Percentiles rank a stretch among this genome's conserved stretches.
These are phyloP conservation scores for Metschnikowia aberdeeniae DNA, from an alignment of 805 yeast species.

Conservation along the genomic window DNA sequence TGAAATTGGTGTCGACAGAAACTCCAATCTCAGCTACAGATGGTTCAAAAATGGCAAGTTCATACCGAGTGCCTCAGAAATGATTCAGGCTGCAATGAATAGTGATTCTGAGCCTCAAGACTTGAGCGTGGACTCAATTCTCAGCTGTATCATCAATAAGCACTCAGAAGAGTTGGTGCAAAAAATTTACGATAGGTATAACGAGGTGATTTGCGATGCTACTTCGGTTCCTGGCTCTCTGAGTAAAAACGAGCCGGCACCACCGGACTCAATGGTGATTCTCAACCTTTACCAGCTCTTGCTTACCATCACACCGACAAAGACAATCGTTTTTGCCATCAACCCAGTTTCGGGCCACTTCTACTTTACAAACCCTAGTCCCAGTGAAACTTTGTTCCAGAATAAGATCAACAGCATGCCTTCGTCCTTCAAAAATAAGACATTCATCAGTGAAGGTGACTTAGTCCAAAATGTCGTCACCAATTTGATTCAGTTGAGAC, in stretches of 20 bases:
- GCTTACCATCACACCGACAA: constrained; percentile 29
- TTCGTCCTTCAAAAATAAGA: constrained; percentile 14
- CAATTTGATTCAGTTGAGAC: constrained; percentile 42
- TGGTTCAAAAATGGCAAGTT: constrained; percentile 62
- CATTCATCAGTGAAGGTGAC: constrained; percentile 27
- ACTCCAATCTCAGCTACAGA: constrained; percentile 47
- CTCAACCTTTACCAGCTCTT: constrained; percentile 33
- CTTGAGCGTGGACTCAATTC: constrained; percentile 32
- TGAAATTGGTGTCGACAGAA: constrained; percentile 55
- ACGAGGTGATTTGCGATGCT: constrained; percentile 8
- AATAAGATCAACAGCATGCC: constrained; percentile 29
- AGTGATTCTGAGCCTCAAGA: constrained; percentile 22
- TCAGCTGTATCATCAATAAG: constrained; percentile 34
- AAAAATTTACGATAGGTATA: constrained; percentile 18
- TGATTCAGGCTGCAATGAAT: constrained; percentile 11
- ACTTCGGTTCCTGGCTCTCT: not conserved
- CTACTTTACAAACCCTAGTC: constrained; percentile 38
- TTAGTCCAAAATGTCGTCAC: constrained; percentile 30
- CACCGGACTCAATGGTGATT: constrained; percentile 13
- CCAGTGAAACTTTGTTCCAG: constrained; percentile 30
- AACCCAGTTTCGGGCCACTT: constrained; percentile 40
- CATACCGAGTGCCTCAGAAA: constrained; percentile 1
- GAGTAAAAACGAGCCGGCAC: constrained; percentile 5
- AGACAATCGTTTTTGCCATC: constrained; percentile 34
- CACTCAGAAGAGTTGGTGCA: constrained; percentile 34